These are phyloP conservation scores for Dictyostelium capitatum DNA, from an alignment of 78 protist species.

Conservation along the genomic window DNA sequence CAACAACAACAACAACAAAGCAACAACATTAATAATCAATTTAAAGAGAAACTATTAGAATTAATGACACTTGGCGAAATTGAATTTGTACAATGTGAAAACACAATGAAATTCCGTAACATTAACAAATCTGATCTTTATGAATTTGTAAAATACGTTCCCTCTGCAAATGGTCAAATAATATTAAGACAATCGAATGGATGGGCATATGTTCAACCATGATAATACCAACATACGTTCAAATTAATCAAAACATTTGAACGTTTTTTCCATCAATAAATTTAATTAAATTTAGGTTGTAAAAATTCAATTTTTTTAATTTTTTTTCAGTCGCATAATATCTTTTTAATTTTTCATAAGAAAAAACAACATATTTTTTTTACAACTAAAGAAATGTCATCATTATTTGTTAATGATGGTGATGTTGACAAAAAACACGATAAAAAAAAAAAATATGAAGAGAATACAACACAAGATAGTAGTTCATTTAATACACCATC, in stretches of 20 bases:
- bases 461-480: constrained; percentile 11
- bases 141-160: neutral
- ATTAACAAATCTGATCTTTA: neutral
- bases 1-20: too few relatives aligned
- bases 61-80: neutral
- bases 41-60: neutral
- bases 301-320: too few relatives aligned
- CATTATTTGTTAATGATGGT: neutral
- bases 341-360: too few relatives aligned
- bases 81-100: neutral
- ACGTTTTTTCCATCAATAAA: too few relatives aligned
- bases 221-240: too few relatives aligned
- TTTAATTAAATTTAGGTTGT: too few relatives aligned
- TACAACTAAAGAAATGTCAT: neutral
- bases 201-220: neutral
- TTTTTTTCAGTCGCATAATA: too few relatives aligned
- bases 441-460: neutral
- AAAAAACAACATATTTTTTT: too few relatives aligned
- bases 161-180: neutral
- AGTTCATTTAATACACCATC: neutral
- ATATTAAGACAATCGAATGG: neutral
- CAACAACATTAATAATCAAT: neutral
- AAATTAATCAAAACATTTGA: too few relatives aligned
- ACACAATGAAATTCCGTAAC: neutral
- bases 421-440: neutral